A percentile compares a stretch with the other conserved stretches of the same genome.
Evolutionary conservation across 257 asterid genomes (phyloP).

Genomic region (Prunella vulgaris): DNA sequence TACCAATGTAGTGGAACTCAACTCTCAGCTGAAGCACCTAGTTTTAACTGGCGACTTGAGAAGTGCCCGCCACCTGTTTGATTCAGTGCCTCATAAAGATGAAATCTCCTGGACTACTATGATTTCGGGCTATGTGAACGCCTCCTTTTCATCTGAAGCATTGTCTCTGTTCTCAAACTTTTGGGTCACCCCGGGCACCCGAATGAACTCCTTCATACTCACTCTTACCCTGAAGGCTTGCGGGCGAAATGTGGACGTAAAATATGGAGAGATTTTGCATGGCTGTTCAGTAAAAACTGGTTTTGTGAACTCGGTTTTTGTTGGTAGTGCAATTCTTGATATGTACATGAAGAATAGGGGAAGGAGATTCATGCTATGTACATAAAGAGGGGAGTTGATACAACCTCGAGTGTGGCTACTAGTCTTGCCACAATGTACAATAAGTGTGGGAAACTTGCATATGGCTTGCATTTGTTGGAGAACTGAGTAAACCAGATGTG

Average conservation of each 20-base stretch:
- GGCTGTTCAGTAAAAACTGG: constrained; percentile 55
- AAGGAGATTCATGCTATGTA: constrained; percentile 70
- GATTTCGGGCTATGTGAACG: constrained; percentile 67
- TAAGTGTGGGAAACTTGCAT: constrained; percentile 64
- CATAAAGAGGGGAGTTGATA: constrained; percentile 59
- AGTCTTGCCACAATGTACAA: constrained; percentile 79
- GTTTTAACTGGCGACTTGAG: constrained; percentile 43
- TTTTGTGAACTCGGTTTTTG: constrained; percentile 61
- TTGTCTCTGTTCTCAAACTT: constrained; percentile 58
- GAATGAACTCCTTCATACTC: constrained; percentile 71
- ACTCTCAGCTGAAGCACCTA: constrained; percentile 45
- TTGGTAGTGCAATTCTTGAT: constrained; percentile 77
- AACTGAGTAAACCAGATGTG: constrained; percentile 64
- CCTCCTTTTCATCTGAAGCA: constrained; percentile 57
- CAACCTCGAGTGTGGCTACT: constrained; percentile 63
- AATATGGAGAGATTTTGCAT: constrained; percentile 54
- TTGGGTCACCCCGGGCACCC: constrained; percentile 41
- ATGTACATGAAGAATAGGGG: constrained; percentile 84
- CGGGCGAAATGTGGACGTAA: constrained; percentile 36
- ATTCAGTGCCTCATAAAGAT: constrained; percentile 60
- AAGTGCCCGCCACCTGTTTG: constrained; percentile 72
- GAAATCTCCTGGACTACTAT: constrained; percentile 81
- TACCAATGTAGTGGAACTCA: constrained; percentile 38
- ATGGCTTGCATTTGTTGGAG: constrained; percentile 54
- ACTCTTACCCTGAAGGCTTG: constrained; percentile 84